Base-by-base conservation (phyloP, 169 alveolate species). In the Eimeria praecox region DNA sequence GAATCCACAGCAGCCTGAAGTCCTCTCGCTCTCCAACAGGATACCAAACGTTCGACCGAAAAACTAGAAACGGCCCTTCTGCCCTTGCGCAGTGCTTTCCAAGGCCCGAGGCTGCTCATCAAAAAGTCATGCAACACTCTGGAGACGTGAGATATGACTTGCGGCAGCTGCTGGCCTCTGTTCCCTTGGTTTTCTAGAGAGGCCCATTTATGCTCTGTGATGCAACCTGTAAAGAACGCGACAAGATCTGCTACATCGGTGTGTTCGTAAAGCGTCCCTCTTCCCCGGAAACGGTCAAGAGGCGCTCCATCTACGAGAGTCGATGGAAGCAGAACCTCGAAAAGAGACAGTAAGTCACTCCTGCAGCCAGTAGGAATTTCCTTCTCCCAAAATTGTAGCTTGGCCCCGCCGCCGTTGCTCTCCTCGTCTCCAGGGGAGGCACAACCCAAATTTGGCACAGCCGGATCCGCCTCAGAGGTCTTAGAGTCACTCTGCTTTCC, bases 61-160 rank as follows among this genome's bases (percentile, higher is more conserved):
- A 54, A 62, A 40, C 75, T 59, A 40, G 71, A 56, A 62, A 59
- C 54, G 35, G 35, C 35, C 35, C 56, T 59, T 52, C 56, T 85
- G 92, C 92, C 46, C 54, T 24, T 59, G 52, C 56, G 14, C 78
- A 85, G 10, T 27, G 92, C 92, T 85, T 85, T 59, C 92, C 92
- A 85, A 14, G 77, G 92, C 35, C 75, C 59, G 35, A 54, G 27
- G 9, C 92, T 59, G 12, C 92, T 52, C 54, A 27, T 3, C 0
- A 85, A 56, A 54, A 85, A 38, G n/a, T 33, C 42, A n/a, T n/a
- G 40, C 88, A 78, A 44, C 64, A 78, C 64, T 66, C 42, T 24
- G 24, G 88, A 78, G 66, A 78, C 42, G 88, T 46, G 88, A 5
- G 64, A 30, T 42, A 46, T 44, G 64, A 24, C 44, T 27, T 78